Evolutionary conservation across 768 basidiomycete genomes (phyloP).

Genomic region (Leccinum disarticulatum): DNA sequence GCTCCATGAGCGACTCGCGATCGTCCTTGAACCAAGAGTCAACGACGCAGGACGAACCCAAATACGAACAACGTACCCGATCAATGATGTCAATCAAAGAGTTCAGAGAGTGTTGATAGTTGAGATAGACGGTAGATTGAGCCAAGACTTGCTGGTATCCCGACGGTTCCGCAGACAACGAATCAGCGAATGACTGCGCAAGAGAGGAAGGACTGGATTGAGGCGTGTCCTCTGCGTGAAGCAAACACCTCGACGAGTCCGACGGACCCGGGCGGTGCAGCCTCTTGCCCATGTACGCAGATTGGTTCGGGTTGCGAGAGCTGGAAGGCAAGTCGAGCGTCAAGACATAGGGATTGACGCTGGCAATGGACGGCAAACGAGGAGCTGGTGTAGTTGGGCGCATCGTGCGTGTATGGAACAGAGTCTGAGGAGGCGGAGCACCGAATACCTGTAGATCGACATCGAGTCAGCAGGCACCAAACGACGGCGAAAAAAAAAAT

Average conservation of each 20-base stretch:
- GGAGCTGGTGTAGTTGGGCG: slow-evolving; percentile 36
- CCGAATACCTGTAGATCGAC: slow-evolving; percentile 65
- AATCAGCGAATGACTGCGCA: slow-evolving; percentile 21
- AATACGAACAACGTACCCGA: slow-evolving; percentile 48
- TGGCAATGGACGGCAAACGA: slow-evolving; percentile 24
- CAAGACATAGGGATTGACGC: slow-evolving; percentile 19
- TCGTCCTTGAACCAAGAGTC: slow-evolving; percentile 58
- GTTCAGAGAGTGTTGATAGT: slow-evolving; percentile 78
- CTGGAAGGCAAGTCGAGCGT: slow-evolving; percentile 20
- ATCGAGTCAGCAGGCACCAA: slow-evolving; percentile 4
- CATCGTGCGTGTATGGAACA: slow-evolving; percentile 67
- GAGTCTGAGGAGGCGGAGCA: slow-evolving; percentile 71
- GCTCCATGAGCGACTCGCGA: slow-evolving; percentile 66
- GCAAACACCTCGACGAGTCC: slow-evolving; percentile 56
- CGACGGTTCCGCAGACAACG: slow-evolving; percentile 15
- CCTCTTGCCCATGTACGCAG: slow-evolving; percentile 50
- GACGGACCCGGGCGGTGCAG: slow-evolving; percentile 55
- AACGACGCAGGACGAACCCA: slow-evolving; percentile 5
- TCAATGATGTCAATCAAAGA: slow-evolving; percentile 82
- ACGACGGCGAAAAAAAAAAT: not conserved
- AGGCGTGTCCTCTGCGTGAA: slow-evolving; percentile 30
- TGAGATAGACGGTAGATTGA: slow-evolving; percentile 60
- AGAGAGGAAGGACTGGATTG: slow-evolving; percentile 23
- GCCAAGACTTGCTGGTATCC: slow-evolving; percentile 24
- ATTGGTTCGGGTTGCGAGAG: slow-evolving; percentile 46